Base-by-base conservation (phyloP, 768 basidiomycete genomes). In the Boletus rubropictus region DNA sequence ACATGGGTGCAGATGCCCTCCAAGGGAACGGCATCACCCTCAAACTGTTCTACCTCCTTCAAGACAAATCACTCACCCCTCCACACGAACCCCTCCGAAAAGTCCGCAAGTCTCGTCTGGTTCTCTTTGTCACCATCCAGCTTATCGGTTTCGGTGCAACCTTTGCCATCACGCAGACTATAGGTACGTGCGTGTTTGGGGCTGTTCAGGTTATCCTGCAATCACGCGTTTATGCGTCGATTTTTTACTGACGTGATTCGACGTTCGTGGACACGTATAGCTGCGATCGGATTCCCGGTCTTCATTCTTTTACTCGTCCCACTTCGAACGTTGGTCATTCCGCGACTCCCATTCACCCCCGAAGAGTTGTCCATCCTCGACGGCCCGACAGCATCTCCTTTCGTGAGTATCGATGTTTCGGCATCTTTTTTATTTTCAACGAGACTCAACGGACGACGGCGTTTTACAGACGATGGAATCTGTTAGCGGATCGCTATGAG, bases 251-350 rank as follows among this genome's bases (percentile, higher is more conserved):
- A 22, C 20, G 12, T 37, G 36, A n/a, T 4, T 28, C 10, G 28
- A 10, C 18, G 9, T 18, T 21, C 12, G 20, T 7, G 11, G 46
- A 32, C 12, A 49, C 61, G 4, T 29, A 7, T 34, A 84, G 92
- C 88, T 34, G 91, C 90, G 4, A 91, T 95, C 49, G 90, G 85
- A 1, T 96, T 96, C 63, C 91, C 93, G 0, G 75, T 95, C 42
- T 80, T 96, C 57, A 93, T 95, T 58, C 78, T 89, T 62, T 65
- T 89, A 32, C 75, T 96, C 12, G 73, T 95, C 20, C 94, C 93
- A 0, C 51, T 93, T 11, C 77, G 93, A 39, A 74, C 79, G 21
- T 69, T 74, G 48, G 54, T 88, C n/a, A 73, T 95, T 12, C 90
- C 93, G 0, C 72, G 72, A 17, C 66, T 94, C 35, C 76, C 84